Evolutionary conservation across 2,329 filamentous ascomycete species (phyloP).

Genomic region (Colletotrichum eremochloae): DNA sequence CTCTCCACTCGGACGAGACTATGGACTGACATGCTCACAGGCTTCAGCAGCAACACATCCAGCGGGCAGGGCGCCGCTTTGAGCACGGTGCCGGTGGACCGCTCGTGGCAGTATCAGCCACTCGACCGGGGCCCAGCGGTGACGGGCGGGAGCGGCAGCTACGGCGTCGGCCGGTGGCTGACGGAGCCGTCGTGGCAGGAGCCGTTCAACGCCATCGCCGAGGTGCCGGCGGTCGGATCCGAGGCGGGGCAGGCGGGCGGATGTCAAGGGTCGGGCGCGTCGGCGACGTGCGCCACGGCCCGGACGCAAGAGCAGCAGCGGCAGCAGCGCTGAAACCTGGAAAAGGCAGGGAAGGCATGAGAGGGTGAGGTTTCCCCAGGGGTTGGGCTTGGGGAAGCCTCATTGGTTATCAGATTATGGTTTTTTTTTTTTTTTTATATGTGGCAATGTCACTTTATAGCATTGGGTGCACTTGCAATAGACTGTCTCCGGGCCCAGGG

Average conservation of each 20-base stretch:
- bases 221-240: conserved; percentile 31
- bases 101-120: conserved; percentile 32
- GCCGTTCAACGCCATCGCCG: conserved; percentile 37
- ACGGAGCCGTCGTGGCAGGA: conserved; percentile 37
- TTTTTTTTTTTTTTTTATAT: too few relatives aligned
- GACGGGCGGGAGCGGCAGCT: conserved; percentile 1
- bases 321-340: conserved; percentile 20
- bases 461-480: conserved; percentile 5
- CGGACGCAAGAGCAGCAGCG: conserved; percentile 26
- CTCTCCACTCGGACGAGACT: background rate
- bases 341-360: background rate
- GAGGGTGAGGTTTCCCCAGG: background rate
- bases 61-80: conserved; percentile 5
- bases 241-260: conserved; percentile 4
- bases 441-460: background rate
- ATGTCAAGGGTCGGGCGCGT: conserved; percentile 23
- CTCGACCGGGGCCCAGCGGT: conserved; percentile 13
- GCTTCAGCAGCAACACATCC: conserved; percentile 4
- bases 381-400: background rate
- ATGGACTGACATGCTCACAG: background rate
- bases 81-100: conserved; percentile 28
- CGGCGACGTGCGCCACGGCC: conserved; percentile 33
- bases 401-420: background rate
- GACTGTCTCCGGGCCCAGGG: background rate
- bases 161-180: conserved; percentile 31